Conservation (phyloP, 768 basidiomycete genomes). For the Phylloporus sp. region DNA sequence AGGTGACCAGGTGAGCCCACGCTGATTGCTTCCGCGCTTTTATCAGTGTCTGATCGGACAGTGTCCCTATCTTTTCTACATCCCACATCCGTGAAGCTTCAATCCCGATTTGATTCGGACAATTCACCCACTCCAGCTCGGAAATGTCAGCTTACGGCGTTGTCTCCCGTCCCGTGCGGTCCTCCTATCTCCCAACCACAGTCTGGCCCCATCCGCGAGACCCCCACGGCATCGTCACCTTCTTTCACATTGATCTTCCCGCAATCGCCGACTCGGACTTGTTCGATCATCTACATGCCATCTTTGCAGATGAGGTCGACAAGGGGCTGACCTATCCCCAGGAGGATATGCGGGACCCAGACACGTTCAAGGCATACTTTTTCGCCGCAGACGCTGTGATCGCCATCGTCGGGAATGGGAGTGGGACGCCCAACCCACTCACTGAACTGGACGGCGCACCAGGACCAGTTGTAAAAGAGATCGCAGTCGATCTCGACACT, state of each 20-base stretch:
- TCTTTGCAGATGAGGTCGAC: constrained; percentile 73
- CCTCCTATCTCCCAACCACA: constrained; percentile 41
- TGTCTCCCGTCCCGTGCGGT: constrained; percentile 36
- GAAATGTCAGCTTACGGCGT: constrained; percentile 74
- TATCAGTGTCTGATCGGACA: background rate
- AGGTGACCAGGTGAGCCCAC: constrained; percentile 4
- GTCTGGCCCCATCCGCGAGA: constrained; percentile 39
- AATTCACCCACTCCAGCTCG: background rate
- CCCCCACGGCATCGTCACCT: constrained; percentile 18
- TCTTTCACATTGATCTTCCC: constrained; percentile 37
- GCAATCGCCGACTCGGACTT: constrained; percentile 40
- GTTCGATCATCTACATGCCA: constrained; percentile 52
- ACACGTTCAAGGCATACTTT: constrained; percentile 70
- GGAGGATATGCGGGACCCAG: constrained; percentile 51
- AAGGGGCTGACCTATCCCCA: constrained; percentile 85
- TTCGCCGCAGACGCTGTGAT: constrained; percentile 75
- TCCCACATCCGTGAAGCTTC: constrained; percentile 1
- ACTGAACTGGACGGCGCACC: background rate
- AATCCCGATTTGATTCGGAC: background rate
- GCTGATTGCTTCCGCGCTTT: background rate
- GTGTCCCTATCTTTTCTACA: background rate
- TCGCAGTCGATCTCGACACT: constrained; percentile 36
- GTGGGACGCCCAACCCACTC: background rate
- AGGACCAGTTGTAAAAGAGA: constrained; percentile 8
- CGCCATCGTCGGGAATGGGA: constrained; percentile 41